A percentile compares a stretch with the other conserved stretches of the same genome.
These are phyloP conservation scores for Trametes gibbosa DNA, from an alignment of 768 basidiomycete species.

Conservation along the genomic window DNA sequence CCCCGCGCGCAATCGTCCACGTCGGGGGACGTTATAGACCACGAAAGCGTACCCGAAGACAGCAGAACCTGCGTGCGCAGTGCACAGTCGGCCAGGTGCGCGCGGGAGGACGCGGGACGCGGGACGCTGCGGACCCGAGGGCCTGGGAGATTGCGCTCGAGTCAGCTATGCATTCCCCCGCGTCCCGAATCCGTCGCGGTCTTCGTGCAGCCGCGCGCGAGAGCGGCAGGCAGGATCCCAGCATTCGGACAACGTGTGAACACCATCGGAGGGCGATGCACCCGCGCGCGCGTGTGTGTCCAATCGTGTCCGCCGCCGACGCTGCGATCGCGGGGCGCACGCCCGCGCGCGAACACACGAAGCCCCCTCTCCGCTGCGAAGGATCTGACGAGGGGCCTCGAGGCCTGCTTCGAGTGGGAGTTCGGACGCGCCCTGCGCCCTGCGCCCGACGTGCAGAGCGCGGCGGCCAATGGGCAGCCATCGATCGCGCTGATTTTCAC, in stretches of 20 bases:
- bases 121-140: slow-evolving; percentile 7
- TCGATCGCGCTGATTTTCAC: slow-evolving; percentile 8
- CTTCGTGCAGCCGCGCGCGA: not conserved
- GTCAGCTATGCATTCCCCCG: slow-evolving; percentile 11
- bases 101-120: not conserved
- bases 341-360: too few relatives aligned
- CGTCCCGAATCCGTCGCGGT: not conserved
- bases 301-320: not conserved
- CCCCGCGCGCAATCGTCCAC: not conserved
- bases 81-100: not conserved
- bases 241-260: not conserved
- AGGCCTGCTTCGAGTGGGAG: too few relatives aligned
- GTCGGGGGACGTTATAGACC: slow-evolving; percentile 4
- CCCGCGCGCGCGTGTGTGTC: not conserved
- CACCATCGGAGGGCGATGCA: slow-evolving; percentile 3
- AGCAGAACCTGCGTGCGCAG: slow-evolving; percentile 1
- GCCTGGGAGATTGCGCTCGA: slow-evolving; percentile 10
- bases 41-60: not conserved
- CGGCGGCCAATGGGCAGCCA: slow-evolving; percentile 2
- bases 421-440: slow-evolving; percentile 4
- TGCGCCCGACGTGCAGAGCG: not conserved
- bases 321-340: slow-evolving; percentile 13
- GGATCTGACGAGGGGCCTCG: slow-evolving; percentile 6
- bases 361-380: not conserved
- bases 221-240: slow-evolving; percentile 4